Conservation (phyloP, 1,139 yeast genomes). For the Geotrichum bryndzae region DNA sequence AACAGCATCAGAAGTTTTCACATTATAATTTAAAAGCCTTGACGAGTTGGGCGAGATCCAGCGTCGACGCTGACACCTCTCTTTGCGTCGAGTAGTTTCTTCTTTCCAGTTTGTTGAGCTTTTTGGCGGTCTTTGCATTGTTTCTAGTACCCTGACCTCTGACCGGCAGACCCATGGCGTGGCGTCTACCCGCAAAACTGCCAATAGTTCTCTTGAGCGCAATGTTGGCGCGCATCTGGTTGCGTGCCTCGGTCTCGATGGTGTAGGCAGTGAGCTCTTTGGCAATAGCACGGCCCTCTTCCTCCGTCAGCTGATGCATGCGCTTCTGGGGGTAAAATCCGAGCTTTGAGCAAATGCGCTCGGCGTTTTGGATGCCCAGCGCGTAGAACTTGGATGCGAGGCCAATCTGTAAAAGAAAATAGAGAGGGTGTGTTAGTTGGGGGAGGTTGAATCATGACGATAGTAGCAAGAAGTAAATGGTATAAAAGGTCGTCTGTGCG, state of each 20-base stretch:
- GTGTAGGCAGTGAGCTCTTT: constrained; percentile 79
- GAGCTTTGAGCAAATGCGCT: constrained; percentile 72
- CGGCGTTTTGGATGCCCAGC: constrained; percentile 70
- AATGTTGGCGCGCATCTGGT: constrained; percentile 73
- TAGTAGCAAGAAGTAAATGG: neutral
- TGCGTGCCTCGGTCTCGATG: constrained; percentile 80
- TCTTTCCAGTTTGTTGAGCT: constrained; percentile 51
- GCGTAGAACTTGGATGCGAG: constrained; percentile 81
- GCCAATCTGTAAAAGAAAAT: constrained; percentile 48
- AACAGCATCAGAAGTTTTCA: neutral
- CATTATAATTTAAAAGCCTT: neutral
- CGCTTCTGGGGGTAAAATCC: constrained; percentile 92
- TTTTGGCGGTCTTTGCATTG: constrained; percentile 84
- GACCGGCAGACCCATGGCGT: constrained; percentile 77
- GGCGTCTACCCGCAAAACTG: constrained; percentile 84
- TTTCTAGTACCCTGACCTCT: constrained; percentile 91
- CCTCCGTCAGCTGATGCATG: constrained; percentile 86
- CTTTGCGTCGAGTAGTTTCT: constrained; percentile 8
- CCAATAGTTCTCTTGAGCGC: constrained; percentile 76
- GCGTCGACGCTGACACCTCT: neutral
- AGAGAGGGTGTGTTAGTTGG: neutral
- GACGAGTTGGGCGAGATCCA: neutral
- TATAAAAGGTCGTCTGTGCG: neutral
- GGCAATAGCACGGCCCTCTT: constrained; percentile 77
- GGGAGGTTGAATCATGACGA: neutral